Evolutionary conservation across 139 green algal genomes (phyloP), one percentile per base, ranked within the genome.

Genomic region (Tetraselmis striata): DNA sequence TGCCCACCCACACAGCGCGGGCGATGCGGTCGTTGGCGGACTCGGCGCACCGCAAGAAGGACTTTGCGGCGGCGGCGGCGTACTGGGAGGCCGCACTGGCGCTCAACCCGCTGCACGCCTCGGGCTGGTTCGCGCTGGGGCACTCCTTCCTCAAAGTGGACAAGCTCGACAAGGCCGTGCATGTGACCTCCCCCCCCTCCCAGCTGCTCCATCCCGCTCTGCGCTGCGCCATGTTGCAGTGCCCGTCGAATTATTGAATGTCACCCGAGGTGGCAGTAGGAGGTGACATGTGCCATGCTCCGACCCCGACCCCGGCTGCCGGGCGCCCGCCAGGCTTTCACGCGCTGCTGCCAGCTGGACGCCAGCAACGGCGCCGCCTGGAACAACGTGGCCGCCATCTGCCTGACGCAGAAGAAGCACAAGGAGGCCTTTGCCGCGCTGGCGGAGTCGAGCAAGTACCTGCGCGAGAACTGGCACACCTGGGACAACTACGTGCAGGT

Each of bases 301-400:
- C n/a, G n/a, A n/a, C n/a, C n/a, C n/a, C n/a, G n/a, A n/a, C n/a
- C n/a, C n/a, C n/a, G n/a, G n/a, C n/a, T n/a, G n/a, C n/a, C n/a
- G n/a, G n/a, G n/a, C n/a, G n/a, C n/a, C n/a, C n/a, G n/a, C 77
- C 86, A 93, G 81, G 92, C 93, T 1, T 97, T 96, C 85, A 95
- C 91, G 0, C 88, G 94, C 29, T 89, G 89, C 78, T 30, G 23
- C 27, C 94, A 97, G 82, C 87, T 95, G 32, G 91, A 97, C 76
- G 90, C 92, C 22, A 93, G 97, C 31, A 91, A 98, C 80, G 95
- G 90, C 0, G 93, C 97, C 81, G 93, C 94, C 0, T 99, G 95
- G 95, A 97, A 97, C 92, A 99, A 99, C 89, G 80, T 98, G 30
- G 95, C 92, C 0, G 95, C 94, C 18, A 85, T 98, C 32, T 94